Conservation (phyloP, 2,329 filamentous ascomycete genomes). For the Rutstroemia sp. region DNA sequence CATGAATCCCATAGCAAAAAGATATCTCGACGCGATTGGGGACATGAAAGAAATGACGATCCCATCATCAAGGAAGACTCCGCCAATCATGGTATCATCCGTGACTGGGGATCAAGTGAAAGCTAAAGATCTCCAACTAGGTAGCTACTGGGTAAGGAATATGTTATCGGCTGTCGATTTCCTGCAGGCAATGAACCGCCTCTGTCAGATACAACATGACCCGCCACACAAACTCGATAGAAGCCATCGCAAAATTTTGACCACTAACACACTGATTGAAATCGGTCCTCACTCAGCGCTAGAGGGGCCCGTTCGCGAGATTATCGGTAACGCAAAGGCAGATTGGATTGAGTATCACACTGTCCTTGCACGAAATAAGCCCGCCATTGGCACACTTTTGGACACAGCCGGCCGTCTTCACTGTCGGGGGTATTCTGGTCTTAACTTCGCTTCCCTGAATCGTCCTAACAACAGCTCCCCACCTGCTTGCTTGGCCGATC, state of each 20-base stretch:
- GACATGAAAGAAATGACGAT: too few species aligned
- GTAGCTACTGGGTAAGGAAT: slow-evolving; percentile 38
- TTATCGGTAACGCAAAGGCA: too few species aligned
- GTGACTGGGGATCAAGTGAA: slow-evolving; percentile 1
- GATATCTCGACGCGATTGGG: too few species aligned
- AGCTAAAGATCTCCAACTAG: neutral
- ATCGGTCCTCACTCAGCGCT: neutral
- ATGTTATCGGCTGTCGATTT: slow-evolving; percentile 34
- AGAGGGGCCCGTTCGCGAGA: slow-evolving; percentile 10
- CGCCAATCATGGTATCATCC: slow-evolving; percentile 25
- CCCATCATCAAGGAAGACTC: neutral
- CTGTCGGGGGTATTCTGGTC: neutral
- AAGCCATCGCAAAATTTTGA: neutral
- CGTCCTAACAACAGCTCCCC: neutral
- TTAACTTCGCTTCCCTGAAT: neutral
- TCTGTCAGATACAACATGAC: neutral
- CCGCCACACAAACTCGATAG: neutral
- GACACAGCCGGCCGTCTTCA: neutral
- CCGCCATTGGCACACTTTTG: neutral
- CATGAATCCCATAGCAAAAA: too few species aligned
- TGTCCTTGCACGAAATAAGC: neutral
- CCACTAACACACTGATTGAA: neutral
- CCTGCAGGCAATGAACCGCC: neutral
- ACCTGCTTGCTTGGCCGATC: neutral
- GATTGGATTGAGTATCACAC: slow-evolving; percentile 2